These are phyloP conservation scores for Aspergillus fumigatus DNA, from an alignment of 2,329 filamentous ascomycete species.

Conservation along the genomic window DNA sequence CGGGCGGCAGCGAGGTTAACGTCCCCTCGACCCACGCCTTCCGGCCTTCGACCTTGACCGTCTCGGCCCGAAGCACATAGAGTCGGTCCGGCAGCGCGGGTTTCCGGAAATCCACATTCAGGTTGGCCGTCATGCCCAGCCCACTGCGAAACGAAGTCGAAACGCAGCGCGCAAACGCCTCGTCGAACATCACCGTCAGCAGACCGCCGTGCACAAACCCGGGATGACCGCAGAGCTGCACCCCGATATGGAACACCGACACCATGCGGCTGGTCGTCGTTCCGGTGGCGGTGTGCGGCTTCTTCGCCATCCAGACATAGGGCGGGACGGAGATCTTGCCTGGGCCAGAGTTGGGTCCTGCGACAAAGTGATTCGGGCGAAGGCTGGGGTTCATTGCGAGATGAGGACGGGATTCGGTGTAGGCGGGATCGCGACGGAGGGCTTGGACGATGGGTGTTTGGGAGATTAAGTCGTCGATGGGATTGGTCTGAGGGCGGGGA, in stretches of 20 bases:
- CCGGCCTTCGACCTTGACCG: constrained; percentile 30
- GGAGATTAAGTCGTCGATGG: constrained; percentile 22
- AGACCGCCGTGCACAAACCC: constrained; percentile 35
- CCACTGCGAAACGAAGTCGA: constrained; percentile 29
- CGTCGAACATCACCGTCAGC: constrained; percentile 31
- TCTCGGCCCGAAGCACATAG: constrained; percentile 30
- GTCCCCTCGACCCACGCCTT: constrained; percentile 36
- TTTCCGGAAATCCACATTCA: constrained; percentile 34
- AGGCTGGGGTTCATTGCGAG: constrained; percentile 70
- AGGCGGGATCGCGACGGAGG: constrained; percentile 61
- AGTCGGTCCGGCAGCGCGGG: constrained; percentile 28
- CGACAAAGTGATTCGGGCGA: constrained; percentile 71
- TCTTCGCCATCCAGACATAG: constrained; percentile 39
- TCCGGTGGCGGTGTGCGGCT: not conserved
- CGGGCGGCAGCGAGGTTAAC: constrained; percentile 18
- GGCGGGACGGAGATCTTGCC: constrained; percentile 74
- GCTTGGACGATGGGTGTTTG: constrained; percentile 62
- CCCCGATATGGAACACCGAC: constrained; percentile 31
- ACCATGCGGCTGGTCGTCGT: constrained; percentile 12
- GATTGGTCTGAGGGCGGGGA: not conserved
- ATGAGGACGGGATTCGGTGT: constrained; percentile 73
- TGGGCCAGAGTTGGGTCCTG: constrained; percentile 67
- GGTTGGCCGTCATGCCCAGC: constrained; percentile 34
- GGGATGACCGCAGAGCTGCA: constrained; percentile 31
- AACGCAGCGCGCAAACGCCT: constrained; percentile 34